A percentile compares a stretch with the other conserved stretches of the same genome.
Evolutionary conservation across 345 rosid species (phyloP).

Genomic region (Eutrema japonicum): DNA sequence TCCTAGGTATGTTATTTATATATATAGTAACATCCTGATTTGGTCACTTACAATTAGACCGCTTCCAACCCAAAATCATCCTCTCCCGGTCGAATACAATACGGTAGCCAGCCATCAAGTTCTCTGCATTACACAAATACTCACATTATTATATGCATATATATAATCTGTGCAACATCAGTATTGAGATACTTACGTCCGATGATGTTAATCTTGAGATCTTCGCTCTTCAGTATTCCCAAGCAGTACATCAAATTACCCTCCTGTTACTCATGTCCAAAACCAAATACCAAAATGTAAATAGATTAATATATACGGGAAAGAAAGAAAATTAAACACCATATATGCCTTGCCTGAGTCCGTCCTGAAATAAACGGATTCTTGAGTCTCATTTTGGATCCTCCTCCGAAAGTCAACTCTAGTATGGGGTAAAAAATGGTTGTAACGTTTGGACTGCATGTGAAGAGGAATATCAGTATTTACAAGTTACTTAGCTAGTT

Average conservation of each 20-base stretch:
- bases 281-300: conserved; percentile 26
- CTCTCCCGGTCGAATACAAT: conserved; percentile 71
- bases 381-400: conserved; percentile 35
- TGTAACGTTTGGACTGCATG: conserved; percentile 51
- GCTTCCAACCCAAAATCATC: conserved; percentile 67
- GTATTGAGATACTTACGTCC: conserved; percentile 70
- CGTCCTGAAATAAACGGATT: conserved; percentile 21
- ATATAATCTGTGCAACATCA: background rate
- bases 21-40: background rate
- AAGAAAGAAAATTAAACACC: background rate
- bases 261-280: conserved; percentile 45
- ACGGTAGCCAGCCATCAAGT: conserved; percentile 67
- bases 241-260: conserved; percentile 56
- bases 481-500: background rate
- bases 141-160: background rate
- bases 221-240: conserved; percentile 58
- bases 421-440: conserved; percentile 39
- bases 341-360: conserved; percentile 21
- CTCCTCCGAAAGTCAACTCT: conserved; percentile 68
- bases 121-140: conserved; percentile 53
- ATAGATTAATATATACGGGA: background rate
- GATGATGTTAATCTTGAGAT: conserved; percentile 56
- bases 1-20: background rate
- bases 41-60: conserved; percentile 61
- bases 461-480: conserved; percentile 20